Evolutionary conservation across 140 eudicot species (phyloP), one percentile per base, ranked within the genome.

Genomic region (Flaveria floridana): DNA sequence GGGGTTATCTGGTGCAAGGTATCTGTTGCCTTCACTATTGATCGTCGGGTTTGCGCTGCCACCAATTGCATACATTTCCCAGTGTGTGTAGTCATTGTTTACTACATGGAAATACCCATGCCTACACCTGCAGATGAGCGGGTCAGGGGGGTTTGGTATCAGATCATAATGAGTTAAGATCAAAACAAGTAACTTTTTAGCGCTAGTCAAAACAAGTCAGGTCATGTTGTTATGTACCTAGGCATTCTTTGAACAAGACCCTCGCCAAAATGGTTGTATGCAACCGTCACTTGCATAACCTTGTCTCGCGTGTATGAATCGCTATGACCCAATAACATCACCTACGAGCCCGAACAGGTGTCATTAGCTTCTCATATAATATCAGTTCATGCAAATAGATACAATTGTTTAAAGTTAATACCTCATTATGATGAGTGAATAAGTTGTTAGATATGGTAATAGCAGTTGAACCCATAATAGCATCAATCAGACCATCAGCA

Each of bases 241-340:
- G 96, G 96, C 96, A 90, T 90, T 70, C 96, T 87, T 75, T 90
- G 96, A 28, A 90, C 85, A 59, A 90, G 89, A 3, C 95, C 96
- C 50, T 86, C 95, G 8, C 96, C 96, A 34, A 89, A 89, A 84
- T 89, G 96, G 71, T 89, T 89, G 86, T 83, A 89, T 5, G 95
- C 95, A 78, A 90, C 88, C 16, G 95, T 90, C 12, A 90, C 96
- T 68, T 87, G 95, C 96, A 90, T 90, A n/a, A 73, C 63, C 83
- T 90, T 87, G 68, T 90, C 96, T 67, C 86, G 82, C 1, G 63
- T 44, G 52, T 90, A 87, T n/a, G 88, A 72, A 63, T 90, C 96
- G 7, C 88, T 87, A 72, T 90, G 96, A 48, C 96, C 96, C 34
- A 90, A 58, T 73, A 90, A 77, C 87, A 90, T 90, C 50, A 90